Conservation (phyloP, 1,284 basidiomycete genomes). For the Malassezia slooffiae region DNA sequence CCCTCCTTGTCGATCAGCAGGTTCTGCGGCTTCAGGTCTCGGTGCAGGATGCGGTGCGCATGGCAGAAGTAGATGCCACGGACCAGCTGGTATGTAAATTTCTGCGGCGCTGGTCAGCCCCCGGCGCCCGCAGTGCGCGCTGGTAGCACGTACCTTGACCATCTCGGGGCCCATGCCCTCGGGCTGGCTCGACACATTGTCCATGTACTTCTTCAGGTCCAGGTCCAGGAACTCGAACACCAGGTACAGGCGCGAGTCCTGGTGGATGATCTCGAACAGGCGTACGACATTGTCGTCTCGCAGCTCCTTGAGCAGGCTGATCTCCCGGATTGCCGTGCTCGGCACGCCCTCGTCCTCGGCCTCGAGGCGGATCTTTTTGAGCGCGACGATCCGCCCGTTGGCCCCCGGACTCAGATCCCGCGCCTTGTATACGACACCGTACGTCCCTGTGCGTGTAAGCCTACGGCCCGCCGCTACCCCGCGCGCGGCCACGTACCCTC, state of each 20-base stretch:
- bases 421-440: constrained; percentile 79
- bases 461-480: neutral
- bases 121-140: neutral
- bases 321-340: constrained; percentile 92
- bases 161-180: constrained; percentile 60
- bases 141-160: constrained; percentile 68
- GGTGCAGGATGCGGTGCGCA: constrained; percentile 86
- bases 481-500: constrained; percentile 25
- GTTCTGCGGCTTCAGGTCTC: constrained; percentile 96
- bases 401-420: constrained; percentile 56
- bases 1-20: constrained; percentile 70
- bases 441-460: constrained; percentile 61
- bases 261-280: constrained; percentile 89
- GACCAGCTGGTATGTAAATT: constrained; percentile 77
- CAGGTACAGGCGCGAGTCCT: constrained; percentile 89
- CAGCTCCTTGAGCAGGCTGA: constrained; percentile 89
- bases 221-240: constrained; percentile 92
- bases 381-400: constrained; percentile 49
- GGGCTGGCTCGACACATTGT: constrained; percentile 51
- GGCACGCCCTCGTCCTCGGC: constrained; percentile 97
- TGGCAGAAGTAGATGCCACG: constrained; percentile 89
- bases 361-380: constrained; percentile 94
- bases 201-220: constrained; percentile 93
- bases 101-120: constrained; percentile 52
- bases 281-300: constrained; percentile 88